Conservation (phyloP, 2,329 filamentous ascomycete genomes). For the Didymella sp. region DNA sequence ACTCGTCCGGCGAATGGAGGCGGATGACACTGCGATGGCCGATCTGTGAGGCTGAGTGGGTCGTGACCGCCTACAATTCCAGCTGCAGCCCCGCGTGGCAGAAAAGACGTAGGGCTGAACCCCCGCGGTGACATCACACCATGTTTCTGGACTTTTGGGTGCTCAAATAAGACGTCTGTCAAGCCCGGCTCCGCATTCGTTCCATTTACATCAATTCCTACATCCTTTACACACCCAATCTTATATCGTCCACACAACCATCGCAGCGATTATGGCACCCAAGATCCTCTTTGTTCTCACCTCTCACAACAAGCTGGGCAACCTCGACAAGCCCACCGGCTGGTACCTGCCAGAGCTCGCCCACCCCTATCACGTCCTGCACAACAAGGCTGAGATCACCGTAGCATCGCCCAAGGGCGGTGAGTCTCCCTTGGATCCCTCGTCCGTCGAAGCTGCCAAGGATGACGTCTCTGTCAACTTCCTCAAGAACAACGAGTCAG, state of each 20-base stretch:
- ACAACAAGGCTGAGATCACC: constrained; percentile 47
- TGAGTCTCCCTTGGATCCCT: constrained; percentile 48
- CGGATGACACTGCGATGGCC: neutral
- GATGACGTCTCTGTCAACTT: constrained; percentile 55
- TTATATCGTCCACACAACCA: neutral
- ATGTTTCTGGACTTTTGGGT: neutral
- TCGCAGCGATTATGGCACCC: constrained; percentile 36
- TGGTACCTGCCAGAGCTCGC: constrained; percentile 66
- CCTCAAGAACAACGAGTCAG: constrained; percentile 59
- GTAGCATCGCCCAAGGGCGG: constrained; percentile 52
- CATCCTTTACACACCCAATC: neutral
- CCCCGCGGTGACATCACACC: constrained; percentile 10
- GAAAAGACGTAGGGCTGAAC: constrained; percentile 2
- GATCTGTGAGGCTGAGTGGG: neutral
- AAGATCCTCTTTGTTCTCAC: constrained; percentile 76
- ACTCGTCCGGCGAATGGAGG: neutral
- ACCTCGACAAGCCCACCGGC: constrained; percentile 63
- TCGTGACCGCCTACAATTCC: neutral
- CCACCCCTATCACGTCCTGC: constrained; percentile 51
- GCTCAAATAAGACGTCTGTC: neutral
- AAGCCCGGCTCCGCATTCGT: neutral
- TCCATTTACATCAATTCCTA: neutral
- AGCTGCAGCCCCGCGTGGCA: neutral
- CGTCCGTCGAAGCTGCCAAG: constrained; percentile 51
- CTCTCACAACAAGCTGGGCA: constrained; percentile 60